phyloP scores from a whole-genome alignment of 2,329 filamentous ascomycete species.

The Hypoxylon sp. region DNA sequence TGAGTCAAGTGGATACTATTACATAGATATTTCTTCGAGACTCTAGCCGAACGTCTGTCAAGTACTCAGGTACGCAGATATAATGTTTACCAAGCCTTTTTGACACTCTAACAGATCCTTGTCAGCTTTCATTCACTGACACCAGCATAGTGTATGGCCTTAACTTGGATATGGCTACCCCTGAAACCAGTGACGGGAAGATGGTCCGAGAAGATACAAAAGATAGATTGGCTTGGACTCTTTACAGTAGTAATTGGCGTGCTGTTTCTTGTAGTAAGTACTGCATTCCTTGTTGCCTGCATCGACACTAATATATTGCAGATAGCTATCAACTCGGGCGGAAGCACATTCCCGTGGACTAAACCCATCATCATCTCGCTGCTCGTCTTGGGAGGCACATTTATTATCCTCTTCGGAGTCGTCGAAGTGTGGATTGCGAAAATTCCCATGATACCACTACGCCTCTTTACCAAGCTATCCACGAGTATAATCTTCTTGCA shows the following conservation, averaged over 20 bases:
- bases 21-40: background rate
- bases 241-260: conserved; percentile 35
- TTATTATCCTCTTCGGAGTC: conserved; percentile 39
- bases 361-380: conserved; percentile 36
- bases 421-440: conserved; percentile 40
- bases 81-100: background rate
- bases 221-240: conserved; percentile 47
- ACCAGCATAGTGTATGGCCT: conserved; percentile 15
- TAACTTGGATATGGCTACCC: conserved; percentile 38
- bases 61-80: background rate
- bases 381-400: conserved; percentile 30
- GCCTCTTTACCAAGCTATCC: conserved; percentile 36
- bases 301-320: conserved; percentile 16
- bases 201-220: conserved; percentile 39
- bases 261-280: conserved; percentile 38
- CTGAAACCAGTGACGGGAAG: conserved; percentile 34
- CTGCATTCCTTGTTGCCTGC: no score
- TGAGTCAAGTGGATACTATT: background rate
- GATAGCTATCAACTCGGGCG: conserved; percentile 48
- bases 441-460: conserved; percentile 43
- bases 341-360: conserved; percentile 43
- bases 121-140: background rate
- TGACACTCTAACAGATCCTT: background rate
- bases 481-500: conserved; percentile 37
- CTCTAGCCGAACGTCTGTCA: background rate